Evolutionary conservation across 495 filamentous ascomycete species (phyloP), one percentile per base, ranked within the genome.

Genomic region (Aspergillus coremiiformis): DNA sequence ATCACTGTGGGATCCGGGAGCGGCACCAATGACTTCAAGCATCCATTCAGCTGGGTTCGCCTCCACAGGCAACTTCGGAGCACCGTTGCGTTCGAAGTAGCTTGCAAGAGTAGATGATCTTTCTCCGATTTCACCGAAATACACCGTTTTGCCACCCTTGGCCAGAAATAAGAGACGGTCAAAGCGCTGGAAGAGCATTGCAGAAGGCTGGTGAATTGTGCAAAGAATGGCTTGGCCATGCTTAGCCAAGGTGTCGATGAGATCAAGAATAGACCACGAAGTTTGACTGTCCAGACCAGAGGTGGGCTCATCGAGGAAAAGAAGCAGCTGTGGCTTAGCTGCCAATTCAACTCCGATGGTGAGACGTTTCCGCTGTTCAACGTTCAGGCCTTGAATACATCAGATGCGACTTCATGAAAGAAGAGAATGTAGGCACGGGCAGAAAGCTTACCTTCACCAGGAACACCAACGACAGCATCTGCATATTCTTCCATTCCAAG

Each of bases 1-100:
- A 37, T 87, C 80, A 50, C 81, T 86, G 54, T 77, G 65, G 12
- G 82, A 82, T 48, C 88, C 89, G n/a, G 91, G 90, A 1, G 91
- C 90, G 22, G 89, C 90, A 54, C 91, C 92, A 60, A 92, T 95
- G 44, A 89, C 84, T 62, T 95, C 90, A 30, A 97, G 75, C 88
- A 97, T 96, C 87, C 88, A 95, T 69, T 97, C 92, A 17, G 92
- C 92, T 23, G 90, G 90, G 54, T 79, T 96, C n/a, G 88, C 86
- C 14, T 86, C 83, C 62, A 61, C 9, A 78, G 87, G 69, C 78
- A 96, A 56, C 58, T 81, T 74, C 17, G 76, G 70, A 4, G 85
- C 87, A 42, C 90, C 85, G 60, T 91, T 85, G 43, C 76, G 73
- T 68, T 93, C 86, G 57, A 96, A 96, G 69, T 95, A 95, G 55